Percentiles rank a stretch among this genome's conserved stretches.
Evolutionary conservation across 768 basidiomycete genomes (phyloP).

Genomic region (Tulasnella calospora): DNA sequence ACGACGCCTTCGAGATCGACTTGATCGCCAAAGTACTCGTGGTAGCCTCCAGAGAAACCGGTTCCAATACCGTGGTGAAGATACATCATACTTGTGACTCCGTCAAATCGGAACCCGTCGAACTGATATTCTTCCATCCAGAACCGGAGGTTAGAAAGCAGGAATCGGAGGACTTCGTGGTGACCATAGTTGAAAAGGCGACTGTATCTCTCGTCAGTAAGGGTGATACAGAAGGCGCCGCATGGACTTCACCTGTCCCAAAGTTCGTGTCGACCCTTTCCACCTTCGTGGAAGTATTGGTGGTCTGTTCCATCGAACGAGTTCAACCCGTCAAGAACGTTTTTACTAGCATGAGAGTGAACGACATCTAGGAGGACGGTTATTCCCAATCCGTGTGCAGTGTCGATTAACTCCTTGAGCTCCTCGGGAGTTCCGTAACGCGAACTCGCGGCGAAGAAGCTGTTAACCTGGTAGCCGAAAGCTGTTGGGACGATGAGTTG

Average conservation of each 20-base stretch:
- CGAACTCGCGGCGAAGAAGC: slow-evolving; percentile 93
- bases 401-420: slow-evolving; percentile 90
- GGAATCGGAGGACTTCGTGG: slow-evolving; percentile 92
- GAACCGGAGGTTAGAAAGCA: slow-evolving; percentile 90
- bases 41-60: slow-evolving; percentile 96
- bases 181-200: slow-evolving; percentile 93
- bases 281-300: slow-evolving; percentile 92
- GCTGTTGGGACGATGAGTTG: slow-evolving; percentile 46
- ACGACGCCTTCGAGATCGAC: slow-evolving; percentile 87
- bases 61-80: slow-evolving; percentile 95
- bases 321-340: slow-evolving; percentile 92
- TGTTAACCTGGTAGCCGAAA: slow-evolving; percentile 97
- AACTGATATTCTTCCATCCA: slow-evolving; percentile 94
- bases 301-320: slow-evolving; percentile 97
- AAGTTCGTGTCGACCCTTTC: slow-evolving; percentile 84
- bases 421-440: slow-evolving; percentile 96
- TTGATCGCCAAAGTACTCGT: slow-evolving; percentile 88
- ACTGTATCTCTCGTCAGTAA: slow-evolving; percentile 33
- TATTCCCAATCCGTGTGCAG: slow-evolving; percentile 87
- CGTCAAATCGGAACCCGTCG: slow-evolving; percentile 98
- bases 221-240: background rate
- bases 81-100: slow-evolving; percentile 99
- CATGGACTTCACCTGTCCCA: slow-evolving; percentile 67
- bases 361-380: slow-evolving; percentile 94
- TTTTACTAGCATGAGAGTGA: slow-evolving; percentile 98